Evolutionary conservation across 352 stramenopile genomes (phyloP).

Genomic region (Pythium rhizo-oryzae): DNA sequence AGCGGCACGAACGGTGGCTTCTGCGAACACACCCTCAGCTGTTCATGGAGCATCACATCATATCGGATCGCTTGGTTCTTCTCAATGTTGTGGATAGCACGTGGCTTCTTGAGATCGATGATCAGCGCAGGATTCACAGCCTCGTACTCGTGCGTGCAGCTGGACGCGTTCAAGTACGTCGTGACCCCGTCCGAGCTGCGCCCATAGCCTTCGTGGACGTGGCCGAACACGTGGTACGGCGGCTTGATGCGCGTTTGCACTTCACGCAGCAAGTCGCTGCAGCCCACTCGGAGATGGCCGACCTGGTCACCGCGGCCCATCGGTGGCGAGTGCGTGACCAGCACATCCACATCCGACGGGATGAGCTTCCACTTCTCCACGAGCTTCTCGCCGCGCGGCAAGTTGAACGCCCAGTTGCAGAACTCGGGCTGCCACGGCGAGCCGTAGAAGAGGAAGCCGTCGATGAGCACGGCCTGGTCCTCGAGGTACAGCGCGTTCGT

Average conservation of each 20-base stretch:
- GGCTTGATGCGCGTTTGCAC: conserved; percentile 71
- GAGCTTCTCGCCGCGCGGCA: conserved; percentile 50
- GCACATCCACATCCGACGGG: conserved; percentile 74
- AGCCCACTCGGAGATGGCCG: conserved; percentile 60
- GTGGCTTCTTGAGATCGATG: conserved; percentile 43
- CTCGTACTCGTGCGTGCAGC: conserved; percentile 78
- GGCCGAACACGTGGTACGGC: conserved; percentile 88
- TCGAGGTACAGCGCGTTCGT: conserved; percentile 81
- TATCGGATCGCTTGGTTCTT: conserved; percentile 48
- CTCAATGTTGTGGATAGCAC: conserved; percentile 15
- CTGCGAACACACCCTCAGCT: conserved; percentile 63
- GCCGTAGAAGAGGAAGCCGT: conserved; percentile 78
- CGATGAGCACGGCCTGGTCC: conserved; percentile 70
- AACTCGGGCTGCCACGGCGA: conserved; percentile 84
- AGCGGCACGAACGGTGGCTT: conserved; percentile 54
- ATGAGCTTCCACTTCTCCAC: conserved; percentile 52
- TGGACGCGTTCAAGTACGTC: conserved; percentile 87
- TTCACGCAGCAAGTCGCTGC: conserved; percentile 68
- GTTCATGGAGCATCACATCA: conserved; percentile 60
- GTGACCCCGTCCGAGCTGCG: conserved; percentile 67
- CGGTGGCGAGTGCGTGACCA: conserved; percentile 89
- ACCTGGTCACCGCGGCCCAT: conserved; percentile 77
- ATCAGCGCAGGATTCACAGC: conserved; percentile 68
- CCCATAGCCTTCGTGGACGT: conserved; percentile 91
- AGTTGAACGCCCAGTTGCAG: conserved; percentile 84